Evolutionary conservation across 2,329 filamentous ascomycete genomes (phyloP), one percentile per base, ranked within the genome.

Genomic region (Magnaporthiopsis rhizophila): DNA sequence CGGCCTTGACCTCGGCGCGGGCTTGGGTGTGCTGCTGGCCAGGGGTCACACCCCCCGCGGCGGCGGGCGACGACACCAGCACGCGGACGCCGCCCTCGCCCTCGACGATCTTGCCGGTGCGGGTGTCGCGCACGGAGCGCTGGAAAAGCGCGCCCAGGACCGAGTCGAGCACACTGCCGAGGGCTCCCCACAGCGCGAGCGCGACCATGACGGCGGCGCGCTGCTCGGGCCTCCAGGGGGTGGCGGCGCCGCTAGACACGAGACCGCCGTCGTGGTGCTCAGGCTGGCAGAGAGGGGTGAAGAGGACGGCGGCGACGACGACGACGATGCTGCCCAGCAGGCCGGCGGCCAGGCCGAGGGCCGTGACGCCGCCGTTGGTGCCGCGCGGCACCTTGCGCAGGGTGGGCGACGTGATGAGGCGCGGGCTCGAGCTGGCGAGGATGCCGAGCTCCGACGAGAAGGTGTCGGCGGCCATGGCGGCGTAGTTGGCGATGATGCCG

Each of bases 381-480:
- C 95, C 95, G 1, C 86, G 89, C 0, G 95, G 93, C 0, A 98
- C 95, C 68, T 86, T 83, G 65, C 90, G 88, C 71, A 95, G 82
- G 5, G 78, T 86, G 21, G 83, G 86, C 18, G 90, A 93, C 4
- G 92, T 97, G 73, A 99, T 94, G 53, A 99, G 85, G 50, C 93
- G 87, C 11, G 95, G 95, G 59, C 85, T 79, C 30, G 83, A 83
- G 65, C 82, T 85, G 8, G 93, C 89, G 15, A 99, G 81, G 65
- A 99, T 99, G 18, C 95, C 95, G 26, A 99, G 86, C 78, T 99
- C 95, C 13, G 92, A 97, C 65, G 90, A 93, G 74, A 97, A 95
- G 0, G 95, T 99, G 75, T 99, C 95, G 62, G 94, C 91, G 26
- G 92, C 87, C 12, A 96, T 92, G 61, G 91, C 91, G 32, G 92